Evolutionary conservation across 2,329 filamentous ascomycete genomes (phyloP), one percentile per base, ranked within the genome.

Genomic region (Pseudogymnoascus sp.): DNA sequence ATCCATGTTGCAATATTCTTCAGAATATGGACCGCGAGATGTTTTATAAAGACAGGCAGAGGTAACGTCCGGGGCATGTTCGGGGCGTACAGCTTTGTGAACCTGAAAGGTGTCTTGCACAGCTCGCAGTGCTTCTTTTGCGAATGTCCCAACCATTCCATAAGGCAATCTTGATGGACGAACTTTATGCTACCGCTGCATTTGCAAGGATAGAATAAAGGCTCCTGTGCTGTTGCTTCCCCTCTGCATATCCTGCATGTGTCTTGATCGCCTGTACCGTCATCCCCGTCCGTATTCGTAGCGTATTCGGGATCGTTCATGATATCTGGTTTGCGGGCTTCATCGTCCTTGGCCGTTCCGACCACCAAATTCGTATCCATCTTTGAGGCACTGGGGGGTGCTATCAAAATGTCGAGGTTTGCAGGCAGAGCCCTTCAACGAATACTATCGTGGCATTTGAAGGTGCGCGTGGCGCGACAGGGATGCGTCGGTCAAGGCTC

Each of bases 81-180:
- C 3, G 91, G 91, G 64, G 92, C 87, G 77, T 99, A 99, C 38
- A 99, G 83, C 75, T 99, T 99, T 60, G 94, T 99, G 78, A 99
- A 99, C 63, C 91, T 89, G 72, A 97, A 99, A 0, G 92, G 87
- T 2, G 94, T 99, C 78, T 99, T 99, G 85, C 94, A 99, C 35
- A 99, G 86, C 78, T 99, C 94, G 80, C 95, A 99, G 78, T 99
- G 90, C 75, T 97, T 97, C 83, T 99, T 99, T 73, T 99, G 92
- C 1, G 94, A 97, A 74, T 99, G 95, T 58, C 91, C 93, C 20
- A 99, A 81, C 94, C 94, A 99, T 75, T 97, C 92, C 88, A 99
- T 96, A 75, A 99, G 78, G 73, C 94, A 99, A 73, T 95, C 90
- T 75, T 99, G 94, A 74, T 99, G 94, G 64, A 99, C 94, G 70